phyloP scores from a whole-genome alignment of 75 land plant genomes.

The Sequoia sempervirens region DNA sequence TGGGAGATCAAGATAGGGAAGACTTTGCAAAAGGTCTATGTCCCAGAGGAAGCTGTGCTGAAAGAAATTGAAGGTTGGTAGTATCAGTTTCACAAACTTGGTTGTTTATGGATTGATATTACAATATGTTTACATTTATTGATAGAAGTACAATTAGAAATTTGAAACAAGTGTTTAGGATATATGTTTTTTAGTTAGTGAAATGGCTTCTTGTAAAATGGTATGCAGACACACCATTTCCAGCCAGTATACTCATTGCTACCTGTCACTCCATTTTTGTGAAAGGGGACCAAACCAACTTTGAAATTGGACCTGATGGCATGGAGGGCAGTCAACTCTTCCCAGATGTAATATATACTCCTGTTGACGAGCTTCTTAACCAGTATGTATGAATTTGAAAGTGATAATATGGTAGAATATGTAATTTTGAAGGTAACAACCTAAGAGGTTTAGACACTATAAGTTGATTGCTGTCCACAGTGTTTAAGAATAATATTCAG shows the following conservation, averaged over 20 bases:
- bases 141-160: not conserved
- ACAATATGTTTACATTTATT: not conserved
- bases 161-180: not conserved
- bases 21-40: conserved; percentile 18
- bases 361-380: conserved; percentile 36
- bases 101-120: not conserved
- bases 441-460: not conserved
- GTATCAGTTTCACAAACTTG: not conserved
- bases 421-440: not conserved
- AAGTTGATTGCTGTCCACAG: not conserved
- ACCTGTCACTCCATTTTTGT: conserved; percentile 19
- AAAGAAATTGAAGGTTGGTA: conserved; percentile 15
- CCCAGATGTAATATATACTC: conserved; percentile 47
- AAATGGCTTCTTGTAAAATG: not conserved
- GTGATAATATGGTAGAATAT: not conserved
- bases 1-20: conserved; percentile 61
- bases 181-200: not conserved
- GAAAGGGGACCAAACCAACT: conserved; percentile 36
- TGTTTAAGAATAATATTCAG: too few relatives aligned
- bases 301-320: conserved; percentile 36
- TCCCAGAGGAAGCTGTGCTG: conserved; percentile 25
- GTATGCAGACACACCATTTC: conserved; percentile 26
- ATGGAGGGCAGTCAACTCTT: conserved; percentile 34
- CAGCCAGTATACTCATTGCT: conserved; percentile 15
- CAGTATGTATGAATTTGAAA: not conserved